These are phyloP conservation scores for Annulohypoxylon nitens DNA, from an alignment of 495 filamentous ascomycete species.

Conservation along the genomic window DNA sequence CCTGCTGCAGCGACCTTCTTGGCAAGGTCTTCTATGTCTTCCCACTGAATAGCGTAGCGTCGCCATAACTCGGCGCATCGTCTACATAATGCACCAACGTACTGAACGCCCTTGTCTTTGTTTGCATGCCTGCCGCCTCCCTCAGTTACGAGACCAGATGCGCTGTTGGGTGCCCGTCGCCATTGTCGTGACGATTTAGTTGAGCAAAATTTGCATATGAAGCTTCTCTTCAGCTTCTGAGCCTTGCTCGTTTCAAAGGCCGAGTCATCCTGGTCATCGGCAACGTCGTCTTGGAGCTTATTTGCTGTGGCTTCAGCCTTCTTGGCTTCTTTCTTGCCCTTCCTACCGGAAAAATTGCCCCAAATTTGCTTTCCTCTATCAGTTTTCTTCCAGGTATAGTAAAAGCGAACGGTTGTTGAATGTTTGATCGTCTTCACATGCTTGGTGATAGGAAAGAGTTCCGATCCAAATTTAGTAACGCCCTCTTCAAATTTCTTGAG, in stretches of 20 bases:
- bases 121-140: slow-evolving; percentile 68
- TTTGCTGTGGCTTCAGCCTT: slow-evolving; percentile 73
- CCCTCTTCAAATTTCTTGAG: slow-evolving; percentile 92
- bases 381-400: slow-evolving; percentile 99
- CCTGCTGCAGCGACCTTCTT: slow-evolving; percentile 88
- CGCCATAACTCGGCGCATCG: slow-evolving; percentile 94
- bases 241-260: slow-evolving; percentile 96
- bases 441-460: slow-evolving; percentile 83
- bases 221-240: slow-evolving; percentile 77
- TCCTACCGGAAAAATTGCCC: slow-evolving; percentile 87
- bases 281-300: slow-evolving; percentile 90
- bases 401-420: slow-evolving; percentile 86
- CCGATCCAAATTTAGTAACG: slow-evolving; percentile 90
- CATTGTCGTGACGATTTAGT: slow-evolving; percentile 87
- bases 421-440: slow-evolving; percentile 86
- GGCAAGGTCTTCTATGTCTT: slow-evolving; percentile 91
- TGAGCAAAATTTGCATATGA: slow-evolving; percentile 94
- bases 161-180: slow-evolving; percentile 88
- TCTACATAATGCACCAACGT: slow-evolving; percentile 86
- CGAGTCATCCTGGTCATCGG: slow-evolving; percentile 93
- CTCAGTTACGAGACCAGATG: slow-evolving; percentile 78
- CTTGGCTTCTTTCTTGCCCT: slow-evolving; percentile 86
- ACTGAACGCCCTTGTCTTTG: slow-evolving; percentile 80
- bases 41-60: slow-evolving; percentile 94
- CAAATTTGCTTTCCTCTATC: slow-evolving; percentile 86